Conservation (phyloP, 2,329 filamentous ascomycete species). For the Scorias spongiosa region DNA sequence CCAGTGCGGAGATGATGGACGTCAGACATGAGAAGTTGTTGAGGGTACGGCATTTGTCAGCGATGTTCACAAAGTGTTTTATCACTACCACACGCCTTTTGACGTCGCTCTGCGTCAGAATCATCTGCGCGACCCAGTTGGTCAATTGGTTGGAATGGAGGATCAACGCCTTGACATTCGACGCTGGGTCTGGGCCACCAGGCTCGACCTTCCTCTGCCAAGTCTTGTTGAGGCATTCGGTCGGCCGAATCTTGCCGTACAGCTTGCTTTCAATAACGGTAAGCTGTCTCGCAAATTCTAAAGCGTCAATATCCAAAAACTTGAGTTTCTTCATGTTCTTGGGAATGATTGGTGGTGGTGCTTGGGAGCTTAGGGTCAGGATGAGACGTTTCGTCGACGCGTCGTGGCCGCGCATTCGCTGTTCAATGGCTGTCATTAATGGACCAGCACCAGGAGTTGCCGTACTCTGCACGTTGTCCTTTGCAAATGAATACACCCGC, state of each 20-base stretch:
- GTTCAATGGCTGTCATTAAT: conserved; percentile 74
- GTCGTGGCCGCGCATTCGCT: conserved; percentile 77
- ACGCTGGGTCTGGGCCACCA: conserved; percentile 68
- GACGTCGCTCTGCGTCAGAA: conserved; percentile 81
- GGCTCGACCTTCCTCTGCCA: conserved; percentile 92
- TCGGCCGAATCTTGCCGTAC: conserved; percentile 90
- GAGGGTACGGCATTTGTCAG: conserved; percentile 83
- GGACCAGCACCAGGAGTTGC: conserved; percentile 80
- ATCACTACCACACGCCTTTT: conserved; percentile 95
- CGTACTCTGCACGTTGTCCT: conserved; percentile 80
- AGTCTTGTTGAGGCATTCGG: conserved; percentile 93
- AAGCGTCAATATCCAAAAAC: conserved; percentile 90
- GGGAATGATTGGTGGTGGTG: conserved; percentile 81
- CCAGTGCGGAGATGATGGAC: conserved; percentile 90
- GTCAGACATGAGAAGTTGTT: conserved; percentile 98
- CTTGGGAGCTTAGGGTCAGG: conserved; percentile 60
- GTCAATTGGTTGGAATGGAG: conserved; percentile 97
- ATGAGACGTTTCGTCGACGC: conserved; percentile 73
- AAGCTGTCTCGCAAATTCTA: conserved; percentile 91
- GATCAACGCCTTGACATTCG: conserved; percentile 92
- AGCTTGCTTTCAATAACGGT: conserved; percentile 92
- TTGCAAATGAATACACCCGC: conserved; percentile 78
- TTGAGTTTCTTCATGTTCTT: conserved; percentile 99
- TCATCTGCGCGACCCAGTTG: conserved; percentile 99
- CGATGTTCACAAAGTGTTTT: conserved; percentile 93